Evolutionary conservation across 1,139 yeast genomes (phyloP).

Genomic region (Pichia sp.): DNA sequence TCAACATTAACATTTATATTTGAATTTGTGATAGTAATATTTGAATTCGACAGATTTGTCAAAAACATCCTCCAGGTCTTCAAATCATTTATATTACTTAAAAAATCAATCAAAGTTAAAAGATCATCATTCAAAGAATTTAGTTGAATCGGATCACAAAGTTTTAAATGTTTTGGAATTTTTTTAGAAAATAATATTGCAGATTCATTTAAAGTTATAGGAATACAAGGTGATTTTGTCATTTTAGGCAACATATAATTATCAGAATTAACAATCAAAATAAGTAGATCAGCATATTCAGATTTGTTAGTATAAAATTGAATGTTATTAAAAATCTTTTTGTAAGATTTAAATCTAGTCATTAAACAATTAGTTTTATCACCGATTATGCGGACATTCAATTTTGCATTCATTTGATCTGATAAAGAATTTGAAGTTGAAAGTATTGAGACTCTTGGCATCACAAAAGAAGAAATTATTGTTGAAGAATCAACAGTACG

Average conservation of each 20-base stretch:
- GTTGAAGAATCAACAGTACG: constrained; percentile 24
- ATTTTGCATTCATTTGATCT: background rate
- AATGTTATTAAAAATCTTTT: constrained; percentile 24
- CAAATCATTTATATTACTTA: constrained; percentile 20
- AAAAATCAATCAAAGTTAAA: constrained; percentile 27
- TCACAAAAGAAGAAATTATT: constrained; percentile 29
- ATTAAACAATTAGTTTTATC: constrained; percentile 17
- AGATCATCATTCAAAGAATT: constrained; percentile 65
- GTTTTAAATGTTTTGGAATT: constrained; percentile 12
- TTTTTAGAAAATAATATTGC: background rate
- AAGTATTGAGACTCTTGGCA: constrained; percentile 28
- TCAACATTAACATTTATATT: background rate
- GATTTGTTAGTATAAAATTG: constrained; percentile 19
- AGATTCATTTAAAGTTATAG: constrained; percentile 19
- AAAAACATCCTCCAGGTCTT: constrained; percentile 11
- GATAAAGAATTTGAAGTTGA: constrained; percentile 1
- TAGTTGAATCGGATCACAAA: constrained; percentile 38
- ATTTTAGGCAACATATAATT: constrained; percentile 27
- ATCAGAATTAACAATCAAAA: constrained; percentile 24
- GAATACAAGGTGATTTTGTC: constrained; percentile 27
- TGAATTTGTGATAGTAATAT: too few species aligned
- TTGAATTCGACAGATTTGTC: background rate
- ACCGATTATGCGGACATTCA: constrained; percentile 27
- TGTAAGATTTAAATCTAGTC: constrained; percentile 23
- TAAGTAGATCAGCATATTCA: constrained; percentile 20